phyloP scores from a whole-genome alignment of 306 rosid genomes.

The Cucurbita argyrosperma region DNA sequence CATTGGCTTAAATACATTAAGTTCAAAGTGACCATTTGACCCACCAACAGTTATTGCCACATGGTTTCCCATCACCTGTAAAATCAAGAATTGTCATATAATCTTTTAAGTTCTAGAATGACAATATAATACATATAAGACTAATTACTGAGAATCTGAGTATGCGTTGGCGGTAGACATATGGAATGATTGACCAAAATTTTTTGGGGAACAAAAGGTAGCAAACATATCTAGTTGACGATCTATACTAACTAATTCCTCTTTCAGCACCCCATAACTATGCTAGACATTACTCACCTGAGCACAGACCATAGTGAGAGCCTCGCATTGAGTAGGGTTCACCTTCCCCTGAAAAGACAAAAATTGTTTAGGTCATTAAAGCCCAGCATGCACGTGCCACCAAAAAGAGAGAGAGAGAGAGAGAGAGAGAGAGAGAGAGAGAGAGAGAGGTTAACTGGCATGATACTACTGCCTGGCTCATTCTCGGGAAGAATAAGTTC shows the following conservation, averaged over 20 bases:
- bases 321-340: conserved; percentile 98
- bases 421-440: background rate
- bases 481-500: conserved; percentile 98
- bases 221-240: background rate
- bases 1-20: conserved; percentile 92
- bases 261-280: conserved; percentile 1
- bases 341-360: conserved; percentile 85
- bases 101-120: background rate
- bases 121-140: background rate
- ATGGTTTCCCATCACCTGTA: conserved; percentile 95
- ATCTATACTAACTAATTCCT: background rate
- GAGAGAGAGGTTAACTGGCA: conserved; percentile 59
- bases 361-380: conserved; percentile 1
- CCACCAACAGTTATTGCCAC: conserved; percentile 91
- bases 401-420: background rate
- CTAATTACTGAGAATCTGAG: background rate
- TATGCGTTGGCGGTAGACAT: background rate
- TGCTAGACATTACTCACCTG: conserved; percentile 35
- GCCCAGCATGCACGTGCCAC: background rate
- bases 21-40: conserved; percentile 96
- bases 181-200: background rate
- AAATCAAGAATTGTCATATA: background rate
- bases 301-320: conserved; percentile 98
- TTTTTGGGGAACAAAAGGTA: background rate
- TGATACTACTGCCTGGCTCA: conserved; percentile 99